These are phyloP conservation scores for Neonectria faginata DNA, from an alignment of 2,329 filamentous ascomycete species.

Conservation along the genomic window DNA sequence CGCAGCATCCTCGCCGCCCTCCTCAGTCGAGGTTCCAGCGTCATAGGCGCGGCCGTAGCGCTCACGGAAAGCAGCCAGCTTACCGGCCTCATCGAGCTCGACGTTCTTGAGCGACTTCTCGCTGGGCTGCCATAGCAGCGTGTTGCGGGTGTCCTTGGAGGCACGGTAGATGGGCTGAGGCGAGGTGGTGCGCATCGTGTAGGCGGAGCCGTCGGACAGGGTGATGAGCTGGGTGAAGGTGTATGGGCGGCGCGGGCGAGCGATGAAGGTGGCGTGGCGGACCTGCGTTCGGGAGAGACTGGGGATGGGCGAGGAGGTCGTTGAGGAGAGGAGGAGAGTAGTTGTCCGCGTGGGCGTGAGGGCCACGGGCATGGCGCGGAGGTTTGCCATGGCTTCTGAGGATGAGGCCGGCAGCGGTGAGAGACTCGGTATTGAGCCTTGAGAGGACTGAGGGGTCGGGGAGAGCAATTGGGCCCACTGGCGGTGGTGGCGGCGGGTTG, in stretches of 20 bases:
- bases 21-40: constrained; percentile 54
- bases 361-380: constrained; percentile 44
- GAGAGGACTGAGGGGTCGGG: background rate
- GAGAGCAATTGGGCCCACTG: constrained; percentile 30
- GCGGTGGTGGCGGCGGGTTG: constrained; percentile 14
- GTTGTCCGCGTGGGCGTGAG: constrained; percentile 47
- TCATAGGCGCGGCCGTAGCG: constrained; percentile 90
- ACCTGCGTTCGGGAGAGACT: constrained; percentile 64
- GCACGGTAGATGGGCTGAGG: constrained; percentile 70
- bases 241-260: constrained; percentile 91
- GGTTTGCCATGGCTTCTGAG: constrained; percentile 45
- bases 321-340: constrained; percentile 45
- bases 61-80: constrained; percentile 85
- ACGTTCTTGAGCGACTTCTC: constrained; percentile 85
- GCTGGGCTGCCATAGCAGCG: constrained; percentile 89
- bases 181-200: constrained; percentile 80
- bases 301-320: constrained; percentile 32
- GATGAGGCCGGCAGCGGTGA: constrained; percentile 2
- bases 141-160: constrained; percentile 88
- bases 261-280: constrained; percentile 86
- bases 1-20: constrained; percentile 39
- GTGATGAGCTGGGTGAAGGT: constrained; percentile 97
- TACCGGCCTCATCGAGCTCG: constrained; percentile 94
- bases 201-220: constrained; percentile 90
- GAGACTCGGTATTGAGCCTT: constrained; percentile 8